A percentile compares a stretch with the other conserved stretches of the same genome.
phyloP scores from a whole-genome alignment of 768 basidiomycete genomes.

The Pleurotus sapidus region DNA sequence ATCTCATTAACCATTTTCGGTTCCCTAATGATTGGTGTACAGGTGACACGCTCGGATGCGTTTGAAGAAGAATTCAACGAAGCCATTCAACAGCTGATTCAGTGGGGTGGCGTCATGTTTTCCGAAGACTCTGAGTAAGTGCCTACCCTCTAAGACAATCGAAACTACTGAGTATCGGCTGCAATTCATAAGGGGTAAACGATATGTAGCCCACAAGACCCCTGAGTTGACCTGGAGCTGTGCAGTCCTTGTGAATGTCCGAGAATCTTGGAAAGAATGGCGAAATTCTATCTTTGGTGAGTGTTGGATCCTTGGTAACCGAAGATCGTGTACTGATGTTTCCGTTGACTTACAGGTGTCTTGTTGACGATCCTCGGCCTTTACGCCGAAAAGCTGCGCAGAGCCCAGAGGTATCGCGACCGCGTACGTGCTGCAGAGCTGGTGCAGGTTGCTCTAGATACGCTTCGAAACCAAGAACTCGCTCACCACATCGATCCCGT shows the following conservation, averaged over 20 bases:
- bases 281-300: constrained; percentile 60
- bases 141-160: constrained; percentile 8
- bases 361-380: constrained; percentile 25
- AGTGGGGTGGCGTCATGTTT: constrained; percentile 71
- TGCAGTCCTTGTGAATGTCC: constrained; percentile 57
- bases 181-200: constrained; percentile 49
- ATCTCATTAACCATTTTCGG: constrained; percentile 3
- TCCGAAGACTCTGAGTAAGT: constrained; percentile 65
- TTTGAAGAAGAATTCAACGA: constrained; percentile 78
- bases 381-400: constrained; percentile 34
- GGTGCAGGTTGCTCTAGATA: constrained; percentile 77
- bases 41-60: constrained; percentile 53
- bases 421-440: constrained; percentile 65
- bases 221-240: constrained; percentile 69
- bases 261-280: constrained; percentile 71
- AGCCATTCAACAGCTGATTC: constrained; percentile 72
- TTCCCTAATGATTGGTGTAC: constrained; percentile 9
- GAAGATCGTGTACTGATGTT: constrained; percentile 8
- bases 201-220: constrained; percentile 74
- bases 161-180: constrained; percentile 13
- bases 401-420: constrained; percentile 55
- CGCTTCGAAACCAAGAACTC: constrained; percentile 79
- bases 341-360: constrained; percentile 27
- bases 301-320: constrained; percentile 15
- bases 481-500: constrained; percentile 82